phyloP scores from a whole-genome alignment of 305 asterid genomes.

The Solanum hybrid region DNA sequence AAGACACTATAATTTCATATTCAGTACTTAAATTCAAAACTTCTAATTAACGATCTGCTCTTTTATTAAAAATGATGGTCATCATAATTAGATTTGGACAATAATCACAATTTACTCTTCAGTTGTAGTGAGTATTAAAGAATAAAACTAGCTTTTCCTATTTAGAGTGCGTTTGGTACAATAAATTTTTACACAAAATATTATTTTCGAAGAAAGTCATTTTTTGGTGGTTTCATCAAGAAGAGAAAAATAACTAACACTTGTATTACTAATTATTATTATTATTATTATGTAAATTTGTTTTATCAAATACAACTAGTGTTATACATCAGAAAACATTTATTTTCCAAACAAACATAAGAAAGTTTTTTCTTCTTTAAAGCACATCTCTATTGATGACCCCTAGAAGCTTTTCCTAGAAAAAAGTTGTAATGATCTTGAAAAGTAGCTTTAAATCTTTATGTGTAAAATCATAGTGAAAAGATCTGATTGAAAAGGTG shows the following conservation, averaged over 20 bases:
- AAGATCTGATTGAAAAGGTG: background rate
- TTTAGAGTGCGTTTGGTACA: background rate
- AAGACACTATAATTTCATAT: background rate
- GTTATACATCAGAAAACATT: background rate
- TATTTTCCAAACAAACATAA: background rate
- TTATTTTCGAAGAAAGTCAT: background rate
- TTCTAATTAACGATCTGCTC: background rate
- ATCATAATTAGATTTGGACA: no score
- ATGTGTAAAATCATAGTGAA: background rate
- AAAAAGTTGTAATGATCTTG: background rate
- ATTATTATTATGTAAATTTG: no score
- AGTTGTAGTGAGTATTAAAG: background rate
- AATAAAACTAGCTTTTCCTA: background rate
- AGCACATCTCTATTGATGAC: background rate
- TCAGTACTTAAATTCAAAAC: fast-evolving
- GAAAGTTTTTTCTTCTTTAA: background rate
- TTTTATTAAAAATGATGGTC: background rate
- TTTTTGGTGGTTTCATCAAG: background rate
- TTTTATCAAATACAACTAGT: background rate
- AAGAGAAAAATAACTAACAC: background rate
- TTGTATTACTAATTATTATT: background rate
- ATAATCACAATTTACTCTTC: no score
- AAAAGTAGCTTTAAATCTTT: slow-evolving; percentile 1
- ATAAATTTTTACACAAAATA: background rate
- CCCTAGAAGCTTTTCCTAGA: background rate